Percentiles rank a stretch among this genome's conserved stretches.
phyloP scores from a whole-genome alignment of 164 flowering plant genomes.

The Nymphaea thermarum region DNA sequence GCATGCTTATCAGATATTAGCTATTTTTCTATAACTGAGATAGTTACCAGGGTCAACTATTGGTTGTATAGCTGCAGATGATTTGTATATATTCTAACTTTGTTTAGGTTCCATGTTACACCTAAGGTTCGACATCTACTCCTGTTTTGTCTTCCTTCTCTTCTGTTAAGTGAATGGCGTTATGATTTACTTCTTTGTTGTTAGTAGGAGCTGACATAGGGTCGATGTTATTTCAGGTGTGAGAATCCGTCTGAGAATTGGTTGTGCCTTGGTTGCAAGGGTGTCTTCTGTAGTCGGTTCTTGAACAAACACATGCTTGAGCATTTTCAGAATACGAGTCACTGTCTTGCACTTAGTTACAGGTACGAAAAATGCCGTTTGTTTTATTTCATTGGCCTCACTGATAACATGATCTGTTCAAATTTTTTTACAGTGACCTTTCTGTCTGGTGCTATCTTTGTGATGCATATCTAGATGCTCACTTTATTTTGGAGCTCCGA shows the following conservation, averaged over 20 bases:
- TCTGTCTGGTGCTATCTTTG: constrained; percentile 93
- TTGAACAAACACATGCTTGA: constrained; percentile 83
- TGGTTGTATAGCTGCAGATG: too few relatives aligned
- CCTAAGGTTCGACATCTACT: too few relatives aligned
- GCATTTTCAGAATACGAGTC: constrained; percentile 49
- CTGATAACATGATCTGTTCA: background rate
- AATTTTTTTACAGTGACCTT: constrained; percentile 50
- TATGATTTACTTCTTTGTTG: too few relatives aligned
- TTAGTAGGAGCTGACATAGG: too few relatives aligned
- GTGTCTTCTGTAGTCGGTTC: constrained; percentile 82
- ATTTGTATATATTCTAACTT: too few relatives aligned
- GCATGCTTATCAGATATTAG: too few relatives aligned
- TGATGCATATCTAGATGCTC: constrained; percentile 79
- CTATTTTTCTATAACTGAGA: too few relatives aligned
- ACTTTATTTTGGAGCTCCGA: constrained; percentile 46
- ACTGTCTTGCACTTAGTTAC: constrained; percentile 72
- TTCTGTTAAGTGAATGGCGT: too few relatives aligned
- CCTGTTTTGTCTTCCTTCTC: too few relatives aligned
- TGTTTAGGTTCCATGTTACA: too few relatives aligned
- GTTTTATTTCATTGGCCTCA: background rate
- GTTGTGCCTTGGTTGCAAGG: constrained; percentile 78
- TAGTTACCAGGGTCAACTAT: too few relatives aligned
- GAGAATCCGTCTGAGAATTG: constrained; percentile 68
- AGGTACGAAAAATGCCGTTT: constrained; percentile 27
- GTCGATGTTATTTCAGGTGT: constrained; percentile 32